Evolutionary conservation across 2,329 filamentous ascomycete genomes (phyloP).

Genomic region (Fusarium camptoceras): DNA sequence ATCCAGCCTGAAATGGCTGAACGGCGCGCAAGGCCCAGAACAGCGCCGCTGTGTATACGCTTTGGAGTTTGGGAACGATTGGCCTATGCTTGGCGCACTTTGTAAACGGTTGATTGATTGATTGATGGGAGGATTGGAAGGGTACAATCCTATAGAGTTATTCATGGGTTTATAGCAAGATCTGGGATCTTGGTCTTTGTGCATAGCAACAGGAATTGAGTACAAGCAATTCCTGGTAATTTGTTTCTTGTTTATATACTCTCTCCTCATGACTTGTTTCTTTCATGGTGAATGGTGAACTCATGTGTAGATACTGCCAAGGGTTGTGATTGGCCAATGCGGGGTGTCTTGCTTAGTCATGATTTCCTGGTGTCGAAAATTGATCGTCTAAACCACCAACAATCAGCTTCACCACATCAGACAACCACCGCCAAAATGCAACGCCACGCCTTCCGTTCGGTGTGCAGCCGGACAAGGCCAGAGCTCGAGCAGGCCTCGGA

Average conservation of each 20-base stretch:
- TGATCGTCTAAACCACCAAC: conserved; percentile 26
- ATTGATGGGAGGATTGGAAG: conserved; percentile 23
- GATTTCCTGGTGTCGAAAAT: conserved; percentile 34
- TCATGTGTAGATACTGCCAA: conserved; percentile 1
- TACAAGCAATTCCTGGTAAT: conserved; percentile 39
- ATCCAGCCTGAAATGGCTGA: conserved; percentile 47
- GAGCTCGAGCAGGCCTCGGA: conserved; percentile 50
- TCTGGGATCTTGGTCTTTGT: conserved; percentile 40
- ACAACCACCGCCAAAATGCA: conserved; percentile 50
- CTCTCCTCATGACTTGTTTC: neutral
- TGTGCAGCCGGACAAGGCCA: conserved; percentile 51
- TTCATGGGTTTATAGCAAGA: conserved; percentile 36
- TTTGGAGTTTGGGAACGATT: conserved; percentile 38
- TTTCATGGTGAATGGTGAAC: neutral
- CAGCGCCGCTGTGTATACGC: conserved; percentile 31
- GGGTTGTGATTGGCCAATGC: conserved; percentile 36
- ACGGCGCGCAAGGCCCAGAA: conserved; percentile 34
- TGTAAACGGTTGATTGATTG: conserved; percentile 36
- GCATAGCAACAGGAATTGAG: conserved; percentile 33
- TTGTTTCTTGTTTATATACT: conserved; percentile 21
- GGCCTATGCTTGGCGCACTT: conserved; percentile 37
- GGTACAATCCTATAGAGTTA: conserved; percentile 31
- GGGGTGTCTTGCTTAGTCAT: conserved; percentile 43
- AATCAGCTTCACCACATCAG: conserved; percentile 33
- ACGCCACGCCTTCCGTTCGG: conserved; percentile 54